Conservation (phyloP, 176 grass and related monocot species). For the Carex littledalei region DNA sequence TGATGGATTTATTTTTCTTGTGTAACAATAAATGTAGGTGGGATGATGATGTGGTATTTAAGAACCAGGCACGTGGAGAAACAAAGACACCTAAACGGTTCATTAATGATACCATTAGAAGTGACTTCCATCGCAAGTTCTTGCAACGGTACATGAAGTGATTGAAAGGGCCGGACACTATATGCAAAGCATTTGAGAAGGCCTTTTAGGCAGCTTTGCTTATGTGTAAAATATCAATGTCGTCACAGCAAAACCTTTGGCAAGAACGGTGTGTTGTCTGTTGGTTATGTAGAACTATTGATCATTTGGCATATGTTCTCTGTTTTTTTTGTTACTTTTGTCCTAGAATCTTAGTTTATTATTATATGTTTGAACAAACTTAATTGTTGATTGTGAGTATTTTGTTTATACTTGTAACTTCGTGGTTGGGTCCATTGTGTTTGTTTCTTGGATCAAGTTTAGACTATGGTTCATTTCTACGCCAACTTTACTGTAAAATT, state of each 20-base stretch:
- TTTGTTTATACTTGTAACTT: not conserved
- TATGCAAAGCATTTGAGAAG: not conserved
- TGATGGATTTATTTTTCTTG: not conserved
- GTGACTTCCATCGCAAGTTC: slow-evolving; percentile 94
- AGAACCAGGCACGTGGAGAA: slow-evolving; percentile 89
- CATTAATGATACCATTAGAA: slow-evolving; percentile 94
- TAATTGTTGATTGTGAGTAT: not conserved
- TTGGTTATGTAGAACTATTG: not conserved
- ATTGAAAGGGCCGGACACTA: not conserved
- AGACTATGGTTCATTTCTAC: not conserved
- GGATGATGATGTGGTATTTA: slow-evolving; percentile 94
- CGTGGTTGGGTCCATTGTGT: not conserved
- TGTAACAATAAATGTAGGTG: slow-evolving; percentile 33
- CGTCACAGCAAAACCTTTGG: not conserved
- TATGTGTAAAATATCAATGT: slow-evolving; percentile 9
- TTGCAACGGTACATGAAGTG: slow-evolving; percentile 98
- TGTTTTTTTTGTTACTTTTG: not conserved
- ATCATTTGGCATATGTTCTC: not conserved
- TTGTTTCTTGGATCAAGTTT: not conserved
- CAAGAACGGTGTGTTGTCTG: not conserved
- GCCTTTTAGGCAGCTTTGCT: not conserved
- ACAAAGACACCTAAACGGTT: slow-evolving; percentile 81
- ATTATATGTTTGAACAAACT: not conserved
- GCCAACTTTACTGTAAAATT: too few species aligned
- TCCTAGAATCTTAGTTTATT: not conserved